These are phyloP conservation scores for Paspalum notatum DNA, from an alignment of 176 grass and related monocot genomes.

Conservation along the genomic window DNA sequence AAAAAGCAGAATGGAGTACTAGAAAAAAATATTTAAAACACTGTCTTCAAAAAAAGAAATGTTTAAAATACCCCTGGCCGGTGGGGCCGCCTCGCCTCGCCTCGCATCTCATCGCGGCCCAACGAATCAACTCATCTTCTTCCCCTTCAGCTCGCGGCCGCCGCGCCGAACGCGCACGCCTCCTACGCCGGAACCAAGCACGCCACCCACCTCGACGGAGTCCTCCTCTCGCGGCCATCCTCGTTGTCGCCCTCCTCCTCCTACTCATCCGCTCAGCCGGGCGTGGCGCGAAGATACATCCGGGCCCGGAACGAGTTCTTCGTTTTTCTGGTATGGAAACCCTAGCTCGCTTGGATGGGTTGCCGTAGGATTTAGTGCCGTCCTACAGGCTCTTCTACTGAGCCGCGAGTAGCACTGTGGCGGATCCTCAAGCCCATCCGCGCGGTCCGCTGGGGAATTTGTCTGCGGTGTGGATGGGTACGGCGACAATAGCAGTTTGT, in stretches of 20 bases:
- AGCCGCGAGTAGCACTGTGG: background rate
- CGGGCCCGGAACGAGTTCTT: background rate
- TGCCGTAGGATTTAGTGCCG: background rate
- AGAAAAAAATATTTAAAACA: too few species aligned
- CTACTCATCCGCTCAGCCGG: background rate
- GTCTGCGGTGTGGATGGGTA: background rate
- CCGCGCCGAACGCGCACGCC: background rate
- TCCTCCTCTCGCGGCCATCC: background rate
- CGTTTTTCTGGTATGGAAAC: conserved; percentile 12
- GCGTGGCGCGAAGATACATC: background rate
- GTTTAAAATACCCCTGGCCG: background rate
- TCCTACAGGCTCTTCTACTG: background rate
- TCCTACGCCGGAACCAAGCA: background rate
- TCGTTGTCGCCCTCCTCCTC: background rate
- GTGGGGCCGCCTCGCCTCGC: background rate
- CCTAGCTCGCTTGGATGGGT: background rate
- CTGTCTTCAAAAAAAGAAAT: background rate
- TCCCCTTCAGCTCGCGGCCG: background rate
- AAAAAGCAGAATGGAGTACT: too few species aligned
- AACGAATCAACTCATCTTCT: conserved; percentile 12
- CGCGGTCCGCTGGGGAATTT: background rate
- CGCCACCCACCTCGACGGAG: background rate
- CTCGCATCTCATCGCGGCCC: background rate
- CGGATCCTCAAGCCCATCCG: too few species aligned
- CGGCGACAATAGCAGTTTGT: background rate